Percentiles rank a stretch among this genome's conserved stretches.
Evolutionary conservation across 495 filamentous ascomycete genomes (phyloP).

Genomic region (Haplographium delicatum): DNA sequence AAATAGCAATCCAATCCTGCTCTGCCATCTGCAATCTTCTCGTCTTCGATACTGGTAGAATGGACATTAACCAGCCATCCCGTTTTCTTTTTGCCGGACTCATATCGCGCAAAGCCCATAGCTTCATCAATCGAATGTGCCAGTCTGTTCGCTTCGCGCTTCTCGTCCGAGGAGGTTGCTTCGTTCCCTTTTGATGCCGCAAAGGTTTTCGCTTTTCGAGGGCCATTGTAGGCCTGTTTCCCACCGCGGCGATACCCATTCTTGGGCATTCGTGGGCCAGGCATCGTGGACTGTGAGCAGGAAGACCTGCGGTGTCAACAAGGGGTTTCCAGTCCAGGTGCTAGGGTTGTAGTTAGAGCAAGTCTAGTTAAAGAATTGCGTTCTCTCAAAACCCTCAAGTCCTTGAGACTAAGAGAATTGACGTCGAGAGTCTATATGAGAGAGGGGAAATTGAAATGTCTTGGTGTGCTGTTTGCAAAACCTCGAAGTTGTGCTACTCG

Average conservation of each 20-base stretch:
- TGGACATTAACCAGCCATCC: slow-evolving; percentile 97
- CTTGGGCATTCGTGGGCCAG: slow-evolving; percentile 30
- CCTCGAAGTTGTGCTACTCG: not conserved
- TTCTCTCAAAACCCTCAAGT: not conserved
- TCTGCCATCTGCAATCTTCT: slow-evolving; percentile 58
- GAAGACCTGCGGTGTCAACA: slow-evolving; percentile 4
- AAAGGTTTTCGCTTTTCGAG: slow-evolving; percentile 59
- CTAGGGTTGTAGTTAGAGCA: slow-evolving; percentile 3
- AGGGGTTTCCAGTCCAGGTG: slow-evolving; percentile 7
- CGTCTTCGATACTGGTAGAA: slow-evolving; percentile 79
- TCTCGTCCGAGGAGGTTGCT: slow-evolving; percentile 79
- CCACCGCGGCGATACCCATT: slow-evolving; percentile 46
- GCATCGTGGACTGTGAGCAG: slow-evolving; percentile 21
- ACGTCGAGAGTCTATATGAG: not conserved
- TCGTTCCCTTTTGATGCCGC: slow-evolving; percentile 67
- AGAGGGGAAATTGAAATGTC: not conserved
- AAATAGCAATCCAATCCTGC: slow-evolving; percentile 97
- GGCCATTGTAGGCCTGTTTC: slow-evolving; percentile 51
- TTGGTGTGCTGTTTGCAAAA: not conserved
- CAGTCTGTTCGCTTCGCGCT: slow-evolving; percentile 74
- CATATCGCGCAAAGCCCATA: slow-evolving; percentile 90
- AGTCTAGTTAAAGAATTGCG: slow-evolving; percentile 26
- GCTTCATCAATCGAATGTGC: slow-evolving; percentile 89
- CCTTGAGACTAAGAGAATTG: not conserved
- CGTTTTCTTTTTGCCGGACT: slow-evolving; percentile 75